Percentiles rank a stretch among this genome's conserved stretches.
These are phyloP conservation scores for Fusarium bactridioides DNA, from an alignment of 2,329 filamentous ascomycete genomes.

Conservation along the genomic window DNA sequence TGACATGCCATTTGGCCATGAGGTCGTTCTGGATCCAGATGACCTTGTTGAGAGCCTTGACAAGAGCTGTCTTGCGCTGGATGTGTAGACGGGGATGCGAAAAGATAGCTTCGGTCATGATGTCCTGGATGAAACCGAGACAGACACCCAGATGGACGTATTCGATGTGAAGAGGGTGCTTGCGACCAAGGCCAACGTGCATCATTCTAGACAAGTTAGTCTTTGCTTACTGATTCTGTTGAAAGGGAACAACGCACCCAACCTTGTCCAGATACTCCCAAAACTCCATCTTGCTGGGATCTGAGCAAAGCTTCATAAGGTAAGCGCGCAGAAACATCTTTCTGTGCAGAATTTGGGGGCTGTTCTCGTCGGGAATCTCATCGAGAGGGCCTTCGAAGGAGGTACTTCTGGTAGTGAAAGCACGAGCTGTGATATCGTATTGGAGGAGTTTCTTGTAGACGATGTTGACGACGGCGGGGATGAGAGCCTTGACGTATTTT, in stretches of 20 bases:
- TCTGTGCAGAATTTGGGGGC: conserved; percentile 77
- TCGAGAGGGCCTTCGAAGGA: conserved; percentile 74
- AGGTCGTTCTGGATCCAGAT: conserved; percentile 91
- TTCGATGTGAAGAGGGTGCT: conserved; percentile 78
- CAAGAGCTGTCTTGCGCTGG: conserved; percentile 73
- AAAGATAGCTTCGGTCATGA: conserved; percentile 78
- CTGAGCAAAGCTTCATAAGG: conserved; percentile 75
- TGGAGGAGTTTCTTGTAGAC: conserved; percentile 83
- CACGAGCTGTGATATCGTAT: conserved; percentile 83
- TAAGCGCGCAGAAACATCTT: conserved; percentile 84
- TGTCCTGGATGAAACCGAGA: conserved; percentile 79
- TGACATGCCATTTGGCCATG: conserved; percentile 83
- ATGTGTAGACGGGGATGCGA: conserved; percentile 73
- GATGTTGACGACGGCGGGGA: conserved; percentile 83
- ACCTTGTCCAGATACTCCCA: conserved; percentile 89
- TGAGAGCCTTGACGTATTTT: conserved; percentile 83
- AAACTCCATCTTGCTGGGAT: conserved; percentile 78
- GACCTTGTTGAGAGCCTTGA: conserved; percentile 80
- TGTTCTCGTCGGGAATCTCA: conserved; percentile 69
- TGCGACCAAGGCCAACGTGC: conserved; percentile 79
- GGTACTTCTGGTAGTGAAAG: conserved; percentile 70
- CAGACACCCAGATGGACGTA: conserved; percentile 80
- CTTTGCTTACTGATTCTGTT: neutral
- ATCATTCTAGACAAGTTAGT: conserved; percentile 64
- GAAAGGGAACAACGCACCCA: conserved; percentile 59